These are phyloP conservation scores for Acer campestre DNA, from an alignment of 345 rosid genomes.

Conservation along the genomic window DNA sequence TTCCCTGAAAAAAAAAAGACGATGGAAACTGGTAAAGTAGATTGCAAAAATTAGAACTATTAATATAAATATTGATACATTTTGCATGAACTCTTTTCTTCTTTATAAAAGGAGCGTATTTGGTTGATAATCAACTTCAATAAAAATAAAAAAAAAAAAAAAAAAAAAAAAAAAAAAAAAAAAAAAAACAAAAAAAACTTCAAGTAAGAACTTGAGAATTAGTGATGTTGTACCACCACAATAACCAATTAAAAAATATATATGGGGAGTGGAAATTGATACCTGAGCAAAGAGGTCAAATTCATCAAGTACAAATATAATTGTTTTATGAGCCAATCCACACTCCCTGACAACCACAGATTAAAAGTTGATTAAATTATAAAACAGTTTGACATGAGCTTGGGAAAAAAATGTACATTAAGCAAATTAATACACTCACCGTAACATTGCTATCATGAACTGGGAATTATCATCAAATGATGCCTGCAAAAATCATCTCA, in stretches of 20 bases:
- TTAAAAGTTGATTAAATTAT: conserved; percentile 11
- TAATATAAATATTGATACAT: not conserved
- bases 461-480: conserved; percentile 92
- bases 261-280: conserved; percentile 27
- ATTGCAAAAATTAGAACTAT: conserved; percentile 5
- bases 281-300: conserved; percentile 97
- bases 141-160: not conserved
- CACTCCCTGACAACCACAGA: conserved; percentile 73
- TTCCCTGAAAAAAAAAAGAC: conserved; percentile 56
- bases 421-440: conserved; percentile 43
- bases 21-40: conserved; percentile 1
- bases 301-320: conserved; percentile 83
- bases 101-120: not conserved
- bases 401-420: conserved; percentile 7
- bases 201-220: not conserved
- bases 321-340: conserved; percentile 92
- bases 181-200: not conserved
- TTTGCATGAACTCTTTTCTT: not conserved
- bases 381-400: not conserved
- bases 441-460: conserved; percentile 79
- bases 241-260: not conserved
- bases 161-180: not conserved
- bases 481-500: conserved; percentile 55
- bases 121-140: not conserved
- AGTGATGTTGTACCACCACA: not conserved